Percentiles rank a stretch among this genome's conserved stretches.
phyloP scores from a whole-genome alignment of 208 protist species.

The Wallacemonas rigidus region DNA sequence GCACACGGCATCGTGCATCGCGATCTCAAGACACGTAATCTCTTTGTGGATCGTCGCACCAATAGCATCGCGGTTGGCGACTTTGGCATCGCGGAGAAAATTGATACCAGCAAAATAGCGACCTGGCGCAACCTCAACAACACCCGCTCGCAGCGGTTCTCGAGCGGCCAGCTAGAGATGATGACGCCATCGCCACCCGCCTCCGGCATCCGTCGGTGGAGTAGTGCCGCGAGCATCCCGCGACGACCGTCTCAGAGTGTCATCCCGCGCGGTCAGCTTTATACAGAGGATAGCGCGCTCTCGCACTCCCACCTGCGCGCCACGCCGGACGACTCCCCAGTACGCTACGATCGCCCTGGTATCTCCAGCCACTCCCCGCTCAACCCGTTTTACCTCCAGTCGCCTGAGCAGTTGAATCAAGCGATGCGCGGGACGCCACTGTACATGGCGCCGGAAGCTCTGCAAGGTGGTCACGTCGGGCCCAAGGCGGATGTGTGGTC shows the following conservation, averaged over 20 bases:
- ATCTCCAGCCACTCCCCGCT: slow-evolving; percentile 11
- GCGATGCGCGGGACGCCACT: slow-evolving; percentile 94
- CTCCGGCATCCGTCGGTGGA: background rate
- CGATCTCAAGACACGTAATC: slow-evolving; percentile 91
- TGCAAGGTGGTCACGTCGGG: slow-evolving; percentile 70
- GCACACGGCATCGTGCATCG: slow-evolving; percentile 76
- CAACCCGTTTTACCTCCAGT: slow-evolving; percentile 15
- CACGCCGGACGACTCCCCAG: background rate
- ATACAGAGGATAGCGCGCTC: background rate
- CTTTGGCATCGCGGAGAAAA: slow-evolving; percentile 87
- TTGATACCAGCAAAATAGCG: slow-evolving; percentile 42
- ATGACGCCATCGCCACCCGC: background rate
- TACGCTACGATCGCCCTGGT: background rate
- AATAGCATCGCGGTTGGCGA: slow-evolving; percentile 78
- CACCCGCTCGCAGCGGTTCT: slow-evolving; percentile 14
- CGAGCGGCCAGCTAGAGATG: slow-evolving; percentile 1
- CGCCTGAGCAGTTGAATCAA: slow-evolving; percentile 27
- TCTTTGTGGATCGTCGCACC: slow-evolving; percentile 71
- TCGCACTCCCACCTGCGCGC: slow-evolving; percentile 6
- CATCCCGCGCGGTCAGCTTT: background rate
- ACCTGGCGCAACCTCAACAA: slow-evolving; percentile 18
- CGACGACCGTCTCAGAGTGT: background rate
- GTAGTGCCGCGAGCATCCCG: background rate
- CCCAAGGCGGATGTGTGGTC: slow-evolving; percentile 91
- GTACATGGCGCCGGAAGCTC: slow-evolving; percentile 94